These are phyloP conservation scores for Solanum hybrid DNA, from an alignment of 305 asterid species.

Conservation along the genomic window DNA sequence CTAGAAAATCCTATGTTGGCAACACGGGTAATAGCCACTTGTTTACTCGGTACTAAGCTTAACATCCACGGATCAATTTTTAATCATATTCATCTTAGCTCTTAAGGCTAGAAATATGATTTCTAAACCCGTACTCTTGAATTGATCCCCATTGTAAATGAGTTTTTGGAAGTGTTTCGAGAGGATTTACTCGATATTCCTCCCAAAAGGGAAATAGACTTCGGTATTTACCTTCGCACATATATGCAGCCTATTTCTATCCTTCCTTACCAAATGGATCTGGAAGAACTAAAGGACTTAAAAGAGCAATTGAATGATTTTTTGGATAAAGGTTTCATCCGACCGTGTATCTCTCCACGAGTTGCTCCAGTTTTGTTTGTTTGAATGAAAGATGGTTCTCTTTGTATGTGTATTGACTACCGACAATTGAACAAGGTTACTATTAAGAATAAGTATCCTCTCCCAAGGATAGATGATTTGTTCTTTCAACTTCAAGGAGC, in stretches of 20 bases:
- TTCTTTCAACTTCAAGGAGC: background rate
- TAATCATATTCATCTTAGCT: background rate
- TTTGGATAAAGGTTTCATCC: background rate
- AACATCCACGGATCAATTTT: background rate
- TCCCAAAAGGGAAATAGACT: background rate
- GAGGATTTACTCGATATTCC: background rate
- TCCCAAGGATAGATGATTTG: background rate
- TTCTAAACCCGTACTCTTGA: background rate
- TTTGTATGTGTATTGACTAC: background rate
- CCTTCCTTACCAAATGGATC: background rate
- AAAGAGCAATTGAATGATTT: background rate
- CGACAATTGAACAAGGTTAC: background rate
- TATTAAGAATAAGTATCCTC: background rate
- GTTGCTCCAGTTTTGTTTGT: background rate
- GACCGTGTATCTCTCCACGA: background rate
- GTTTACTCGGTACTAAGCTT: background rate
- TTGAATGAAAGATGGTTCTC: background rate
- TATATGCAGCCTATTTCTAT: background rate
- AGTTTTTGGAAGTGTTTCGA: background rate
- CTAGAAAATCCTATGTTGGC: background rate
- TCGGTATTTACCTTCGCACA: background rate
- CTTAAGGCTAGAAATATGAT: background rate
- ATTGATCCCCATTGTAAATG: background rate
- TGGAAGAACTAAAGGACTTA: background rate
- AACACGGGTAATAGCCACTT: background rate